Evolutionary conservation across 2,329 filamentous ascomycete genomes (phyloP).

Genomic region (Cryphonectria naterciae): DNA sequence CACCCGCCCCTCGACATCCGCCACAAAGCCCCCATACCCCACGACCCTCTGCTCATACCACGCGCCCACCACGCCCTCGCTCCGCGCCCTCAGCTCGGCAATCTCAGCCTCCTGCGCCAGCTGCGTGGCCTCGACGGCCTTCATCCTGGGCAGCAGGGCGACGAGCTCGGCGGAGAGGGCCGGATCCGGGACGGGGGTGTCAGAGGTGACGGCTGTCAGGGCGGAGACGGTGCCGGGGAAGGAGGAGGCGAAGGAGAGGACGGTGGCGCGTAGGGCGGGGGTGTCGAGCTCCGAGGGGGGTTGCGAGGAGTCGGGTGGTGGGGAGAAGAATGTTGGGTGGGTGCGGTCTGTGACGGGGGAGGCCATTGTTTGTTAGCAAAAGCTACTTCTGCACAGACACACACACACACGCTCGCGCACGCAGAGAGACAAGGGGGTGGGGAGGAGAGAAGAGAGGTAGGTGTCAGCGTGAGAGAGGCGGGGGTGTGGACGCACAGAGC

Average conservation of each 20-base stretch:
- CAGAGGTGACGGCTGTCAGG: constrained; percentile 56
- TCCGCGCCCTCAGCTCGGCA: constrained; percentile 64
- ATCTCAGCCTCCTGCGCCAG: constrained; percentile 65
- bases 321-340: constrained; percentile 58
- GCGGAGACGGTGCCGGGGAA: constrained; percentile 61
- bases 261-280: constrained; percentile 56
- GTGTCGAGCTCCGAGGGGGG: constrained; percentile 56
- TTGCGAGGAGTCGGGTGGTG: constrained; percentile 41
- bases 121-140: constrained; percentile 63
- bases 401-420: not conserved
- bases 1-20: constrained; percentile 71
- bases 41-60: constrained; percentile 80
- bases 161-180: constrained; percentile 60
- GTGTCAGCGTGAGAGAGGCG: not conserved
- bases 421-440: too few relatives aligned
- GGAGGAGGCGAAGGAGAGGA: constrained; percentile 59
- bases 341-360: constrained; percentile 48
- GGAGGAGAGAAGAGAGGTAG: too few relatives aligned
- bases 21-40: constrained; percentile 68
- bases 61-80: constrained; percentile 62
- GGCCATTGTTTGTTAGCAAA: not conserved
- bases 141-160: constrained; percentile 64
- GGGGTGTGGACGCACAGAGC: constrained; percentile 53
- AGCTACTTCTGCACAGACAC: constrained; percentile 6
- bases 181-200: constrained; percentile 61